Evolutionary conservation across 1,284 basidiomycete genomes (phyloP).

Genomic region (Chiua sp.): DNA sequence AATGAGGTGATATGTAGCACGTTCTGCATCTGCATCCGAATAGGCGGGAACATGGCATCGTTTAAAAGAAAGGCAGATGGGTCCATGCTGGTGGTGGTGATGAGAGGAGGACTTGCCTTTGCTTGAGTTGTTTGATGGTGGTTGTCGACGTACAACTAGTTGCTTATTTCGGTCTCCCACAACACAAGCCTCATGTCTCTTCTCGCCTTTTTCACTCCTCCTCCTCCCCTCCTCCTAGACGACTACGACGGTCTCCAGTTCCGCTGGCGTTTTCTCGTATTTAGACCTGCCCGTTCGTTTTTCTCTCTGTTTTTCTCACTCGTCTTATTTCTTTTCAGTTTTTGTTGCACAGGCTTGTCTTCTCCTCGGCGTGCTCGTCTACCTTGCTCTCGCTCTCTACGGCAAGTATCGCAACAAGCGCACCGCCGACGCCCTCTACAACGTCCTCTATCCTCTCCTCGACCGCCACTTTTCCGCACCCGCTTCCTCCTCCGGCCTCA

Average conservation of each 20-base stretch:
- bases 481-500: slow-evolving; percentile 50
- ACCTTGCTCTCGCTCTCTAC: slow-evolving; percentile 55
- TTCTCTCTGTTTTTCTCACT: accelerated
- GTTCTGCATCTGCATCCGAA: slow-evolving; percentile 38
- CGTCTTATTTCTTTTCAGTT: slow-evolving; percentile 40
- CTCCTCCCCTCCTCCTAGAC: slow-evolving; percentile 53
- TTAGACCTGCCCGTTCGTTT: slow-evolving; percentile 73
- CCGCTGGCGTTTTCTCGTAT: slow-evolving; percentile 76
- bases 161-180: slow-evolving; percentile 1
- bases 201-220: slow-evolving; percentile 45
- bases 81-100: slow-evolving; percentile 28
- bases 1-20: slow-evolving; percentile 10
- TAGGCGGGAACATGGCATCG: slow-evolving; percentile 21
- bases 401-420: slow-evolving; percentile 61
- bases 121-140: slow-evolving; percentile 14
- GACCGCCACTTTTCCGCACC: slow-evolving; percentile 74
- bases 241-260: slow-evolving; percentile 70
- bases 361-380: slow-evolving; percentile 57
- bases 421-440: slow-evolving; percentile 65
- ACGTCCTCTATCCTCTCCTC: slow-evolving; percentile 60
- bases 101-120: slow-evolving; percentile 16
- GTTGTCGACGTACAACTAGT: slow-evolving; percentile 13
- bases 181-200: slow-evolving; percentile 41
- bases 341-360: slow-evolving; percentile 72
- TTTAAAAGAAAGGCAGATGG: slow-evolving; percentile 27